A percentile compares a stretch with the other conserved stretches of the same genome.
Evolutionary conservation across 176 grass and related monocot genomes (phyloP).

Genomic region (Dendrocalamus sinicus): DNA sequence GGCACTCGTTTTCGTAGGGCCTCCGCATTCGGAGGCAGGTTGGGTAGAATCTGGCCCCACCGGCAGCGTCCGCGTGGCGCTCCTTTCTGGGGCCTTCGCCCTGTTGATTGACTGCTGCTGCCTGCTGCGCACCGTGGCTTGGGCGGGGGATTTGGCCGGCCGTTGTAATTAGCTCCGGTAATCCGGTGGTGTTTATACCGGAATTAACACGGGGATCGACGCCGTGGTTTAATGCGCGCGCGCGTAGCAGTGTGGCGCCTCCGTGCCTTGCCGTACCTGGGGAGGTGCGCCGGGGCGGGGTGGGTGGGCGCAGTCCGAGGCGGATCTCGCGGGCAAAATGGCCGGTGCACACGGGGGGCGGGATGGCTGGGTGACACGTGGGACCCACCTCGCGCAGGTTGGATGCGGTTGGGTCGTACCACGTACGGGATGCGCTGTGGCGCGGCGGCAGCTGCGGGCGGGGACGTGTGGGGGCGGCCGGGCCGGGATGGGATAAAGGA

Average conservation of each 20-base stretch:
- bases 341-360: slow-evolving; percentile 30
- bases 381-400: background rate
- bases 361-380: background rate
- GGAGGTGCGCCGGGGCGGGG: background rate
- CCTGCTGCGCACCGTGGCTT: background rate
- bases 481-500: background rate
- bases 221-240: background rate
- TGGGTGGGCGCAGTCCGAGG: slow-evolving; percentile 27
- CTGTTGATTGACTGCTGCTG: background rate
- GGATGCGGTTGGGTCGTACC: background rate
- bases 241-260: background rate
- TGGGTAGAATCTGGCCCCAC: slow-evolving; percentile 19
- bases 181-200: background rate
- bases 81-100: background rate
- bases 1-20: slow-evolving; percentile 32
- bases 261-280: slow-evolving; percentile 29
- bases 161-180: background rate
- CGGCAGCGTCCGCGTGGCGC: slow-evolving; percentile 33
- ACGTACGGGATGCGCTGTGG: background rate
- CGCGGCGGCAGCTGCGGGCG: too few relatives aligned
- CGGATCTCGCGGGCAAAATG: slow-evolving; percentile 47
- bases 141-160: background rate
- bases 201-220: slow-evolving; percentile 16
- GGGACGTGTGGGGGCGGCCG: background rate
- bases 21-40: slow-evolving; percentile 36